These are phyloP conservation scores for Penicillium sp. DNA, from an alignment of 2,329 filamentous ascomycete genomes.

Conservation along the genomic window DNA sequence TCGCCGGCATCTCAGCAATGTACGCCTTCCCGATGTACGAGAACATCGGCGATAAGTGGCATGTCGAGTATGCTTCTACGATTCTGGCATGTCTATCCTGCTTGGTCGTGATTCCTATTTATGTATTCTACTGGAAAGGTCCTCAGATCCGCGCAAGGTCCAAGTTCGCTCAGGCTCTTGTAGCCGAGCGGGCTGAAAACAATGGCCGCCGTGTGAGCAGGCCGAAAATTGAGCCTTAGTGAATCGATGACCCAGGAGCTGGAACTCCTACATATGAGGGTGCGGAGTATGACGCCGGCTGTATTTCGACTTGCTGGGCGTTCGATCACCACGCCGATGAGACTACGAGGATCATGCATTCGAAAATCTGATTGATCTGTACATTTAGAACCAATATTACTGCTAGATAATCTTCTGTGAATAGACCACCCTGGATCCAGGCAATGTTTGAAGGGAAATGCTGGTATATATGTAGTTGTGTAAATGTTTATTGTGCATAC, in stretches of 20 bases:
- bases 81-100: slow-evolving; percentile 60
- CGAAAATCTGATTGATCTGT: not conserved
- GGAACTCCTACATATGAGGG: not conserved
- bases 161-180: slow-evolving; percentile 60
- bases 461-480: no score
- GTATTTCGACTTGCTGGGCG: not conserved
- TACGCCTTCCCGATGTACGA: slow-evolving; percentile 63
- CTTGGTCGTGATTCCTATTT: slow-evolving; percentile 59
- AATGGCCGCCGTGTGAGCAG: slow-evolving; percentile 26
- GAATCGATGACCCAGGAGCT: not conserved
- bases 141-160: slow-evolving; percentile 56
- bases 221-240: slow-evolving; percentile 17
- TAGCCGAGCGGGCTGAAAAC: slow-evolving; percentile 20
- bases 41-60: slow-evolving; percentile 54
- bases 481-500: no score
- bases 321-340: not conserved
- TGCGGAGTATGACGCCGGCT: not conserved
- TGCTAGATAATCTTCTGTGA: not conserved
- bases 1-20: slow-evolving; percentile 68
- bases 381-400: not conserved
- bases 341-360: not conserved
- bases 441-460: no score
- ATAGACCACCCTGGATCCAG: not conserved
- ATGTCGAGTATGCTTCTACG: slow-evolving; percentile 55
- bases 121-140: slow-evolving; percentile 63